Percentiles rank a stretch among this genome's conserved stretches.
Conservation (phyloP, 306 rosid genomes). For the Lathyrus aphaca region DNA sequence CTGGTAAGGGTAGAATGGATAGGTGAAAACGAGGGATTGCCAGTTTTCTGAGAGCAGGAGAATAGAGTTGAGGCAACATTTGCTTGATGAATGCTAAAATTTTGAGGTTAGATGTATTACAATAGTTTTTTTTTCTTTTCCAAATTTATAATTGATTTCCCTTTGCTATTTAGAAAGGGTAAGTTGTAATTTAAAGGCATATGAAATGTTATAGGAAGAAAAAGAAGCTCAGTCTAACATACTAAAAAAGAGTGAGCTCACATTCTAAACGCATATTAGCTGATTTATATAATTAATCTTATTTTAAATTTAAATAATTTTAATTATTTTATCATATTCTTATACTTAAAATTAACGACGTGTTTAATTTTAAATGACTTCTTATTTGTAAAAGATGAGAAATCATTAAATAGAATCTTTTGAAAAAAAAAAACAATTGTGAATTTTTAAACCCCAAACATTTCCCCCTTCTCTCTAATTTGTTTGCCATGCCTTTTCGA, state of each 20-base stretch:
- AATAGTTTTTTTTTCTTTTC: conserved; percentile 8
- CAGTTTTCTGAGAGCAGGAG: conserved; percentile 37
- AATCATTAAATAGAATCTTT: no score
- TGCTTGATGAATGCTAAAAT: conserved; percentile 38
- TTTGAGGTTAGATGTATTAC: conserved; percentile 38
- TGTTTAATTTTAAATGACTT: no score
- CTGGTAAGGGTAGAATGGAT: conserved; percentile 41
- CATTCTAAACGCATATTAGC: background rate
- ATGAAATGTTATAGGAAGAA: conserved; percentile 17
- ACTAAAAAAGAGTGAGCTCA: conserved; percentile 1
- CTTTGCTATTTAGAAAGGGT: conserved; percentile 3
- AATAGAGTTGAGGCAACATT: conserved; percentile 42
- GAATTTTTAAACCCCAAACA: no score
- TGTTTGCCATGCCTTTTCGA: no score
- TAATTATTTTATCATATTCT: no score
- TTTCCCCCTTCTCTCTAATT: no score
- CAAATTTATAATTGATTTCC: conserved; percentile 34
- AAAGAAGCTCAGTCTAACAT: background rate
- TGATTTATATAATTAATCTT: no score
- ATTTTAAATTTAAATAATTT: no score
- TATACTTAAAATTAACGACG: no score
- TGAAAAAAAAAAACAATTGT: no score
- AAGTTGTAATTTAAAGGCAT: conserved; percentile 36
- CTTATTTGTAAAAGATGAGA: no score
- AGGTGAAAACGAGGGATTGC: conserved; percentile 33